A percentile compares a stretch with the other conserved stretches of the same genome.
These are phyloP conservation scores for Collybiopsis confluens DNA, from an alignment of 768 basidiomycete species.

Conservation along the genomic window DNA sequence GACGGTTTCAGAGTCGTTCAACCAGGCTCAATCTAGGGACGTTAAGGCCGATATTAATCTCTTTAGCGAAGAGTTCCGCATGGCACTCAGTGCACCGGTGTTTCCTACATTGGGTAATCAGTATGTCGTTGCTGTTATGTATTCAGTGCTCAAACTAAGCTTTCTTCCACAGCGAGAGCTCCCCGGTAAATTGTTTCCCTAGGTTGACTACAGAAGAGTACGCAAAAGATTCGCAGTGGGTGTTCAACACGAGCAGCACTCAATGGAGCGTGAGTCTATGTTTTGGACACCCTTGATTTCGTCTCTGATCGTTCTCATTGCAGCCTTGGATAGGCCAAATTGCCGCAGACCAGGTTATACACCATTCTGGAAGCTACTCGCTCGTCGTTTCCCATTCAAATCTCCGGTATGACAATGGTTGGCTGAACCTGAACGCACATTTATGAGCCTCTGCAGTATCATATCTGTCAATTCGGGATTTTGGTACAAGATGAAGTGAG, in stretches of 20 bases:
- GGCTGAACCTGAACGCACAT: background rate
- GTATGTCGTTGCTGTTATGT: conserved; percentile 23
- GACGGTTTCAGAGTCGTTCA: background rate
- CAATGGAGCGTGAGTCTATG: conserved; percentile 40
- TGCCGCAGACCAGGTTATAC: conserved; percentile 39
- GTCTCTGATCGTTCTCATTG: background rate
- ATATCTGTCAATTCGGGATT: conserved; percentile 59
- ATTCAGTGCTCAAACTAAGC: background rate
- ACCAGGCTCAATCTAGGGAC: conserved; percentile 24
- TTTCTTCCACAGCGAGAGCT: conserved; percentile 39
- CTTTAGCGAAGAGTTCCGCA: conserved; percentile 44
- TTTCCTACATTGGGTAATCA: conserved; percentile 55
- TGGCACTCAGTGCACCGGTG: conserved; percentile 35
- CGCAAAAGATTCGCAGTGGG: conserved; percentile 43
- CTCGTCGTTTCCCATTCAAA: conserved; percentile 43
- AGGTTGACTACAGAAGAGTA: conserved; percentile 34
- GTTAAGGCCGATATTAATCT: conserved; percentile 39
- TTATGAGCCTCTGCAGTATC: conserved; percentile 30
- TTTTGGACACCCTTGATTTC: background rate
- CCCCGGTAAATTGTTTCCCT: conserved; percentile 58
- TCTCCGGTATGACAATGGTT: conserved; percentile 31
- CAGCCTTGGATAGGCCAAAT: conserved; percentile 43
- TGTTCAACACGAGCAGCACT: conserved; percentile 46
- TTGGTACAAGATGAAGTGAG: conserved; percentile 57
- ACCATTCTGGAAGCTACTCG: conserved; percentile 54